Evolutionary conservation across 495 filamentous ascomycete genomes (phyloP).

Genomic region (Monascus purpureus): DNA sequence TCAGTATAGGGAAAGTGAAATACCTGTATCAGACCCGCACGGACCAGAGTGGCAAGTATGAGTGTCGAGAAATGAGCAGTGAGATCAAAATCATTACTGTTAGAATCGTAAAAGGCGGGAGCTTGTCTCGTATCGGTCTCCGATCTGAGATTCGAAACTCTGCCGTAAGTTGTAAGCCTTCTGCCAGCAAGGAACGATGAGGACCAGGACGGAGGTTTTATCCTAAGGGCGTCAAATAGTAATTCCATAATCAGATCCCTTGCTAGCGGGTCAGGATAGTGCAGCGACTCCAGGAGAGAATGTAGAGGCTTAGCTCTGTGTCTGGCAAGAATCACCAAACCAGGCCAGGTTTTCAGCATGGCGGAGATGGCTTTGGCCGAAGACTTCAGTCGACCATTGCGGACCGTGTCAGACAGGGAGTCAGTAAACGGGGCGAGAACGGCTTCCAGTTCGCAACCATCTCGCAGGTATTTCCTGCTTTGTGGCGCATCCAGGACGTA

Average conservation of each 20-base stretch:
- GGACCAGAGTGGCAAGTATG: slow-evolving; percentile 73
- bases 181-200: slow-evolving; percentile 88
- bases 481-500: slow-evolving; percentile 78
- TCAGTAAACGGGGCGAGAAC: slow-evolving; percentile 86
- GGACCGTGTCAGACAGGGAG: slow-evolving; percentile 47
- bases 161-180: slow-evolving; percentile 83
- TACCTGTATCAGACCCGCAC: slow-evolving; percentile 64
- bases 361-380: slow-evolving; percentile 74
- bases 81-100: slow-evolving; percentile 60
- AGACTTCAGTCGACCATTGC: slow-evolving; percentile 65
- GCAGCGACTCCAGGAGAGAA: slow-evolving; percentile 67
- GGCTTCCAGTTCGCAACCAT: slow-evolving; percentile 67
- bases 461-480: slow-evolving; percentile 61
- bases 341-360: slow-evolving; percentile 89
- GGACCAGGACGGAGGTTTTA: slow-evolving; percentile 93
- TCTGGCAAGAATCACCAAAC: slow-evolving; percentile 70
- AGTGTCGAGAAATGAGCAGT: slow-evolving; percentile 87
- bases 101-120: slow-evolving; percentile 40
- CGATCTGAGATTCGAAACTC: slow-evolving; percentile 75
- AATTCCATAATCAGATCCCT: slow-evolving; percentile 67
- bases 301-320: slow-evolving; percentile 68
- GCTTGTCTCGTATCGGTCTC: slow-evolving; percentile 34
- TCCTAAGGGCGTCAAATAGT: slow-evolving; percentile 78
- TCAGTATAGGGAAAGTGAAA: slow-evolving; percentile 11
- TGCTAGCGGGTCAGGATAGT: slow-evolving; percentile 52